These are phyloP conservation scores for Chlorella vulgaris DNA, from an alignment of 139 green algal species.

Conservation along the genomic window DNA sequence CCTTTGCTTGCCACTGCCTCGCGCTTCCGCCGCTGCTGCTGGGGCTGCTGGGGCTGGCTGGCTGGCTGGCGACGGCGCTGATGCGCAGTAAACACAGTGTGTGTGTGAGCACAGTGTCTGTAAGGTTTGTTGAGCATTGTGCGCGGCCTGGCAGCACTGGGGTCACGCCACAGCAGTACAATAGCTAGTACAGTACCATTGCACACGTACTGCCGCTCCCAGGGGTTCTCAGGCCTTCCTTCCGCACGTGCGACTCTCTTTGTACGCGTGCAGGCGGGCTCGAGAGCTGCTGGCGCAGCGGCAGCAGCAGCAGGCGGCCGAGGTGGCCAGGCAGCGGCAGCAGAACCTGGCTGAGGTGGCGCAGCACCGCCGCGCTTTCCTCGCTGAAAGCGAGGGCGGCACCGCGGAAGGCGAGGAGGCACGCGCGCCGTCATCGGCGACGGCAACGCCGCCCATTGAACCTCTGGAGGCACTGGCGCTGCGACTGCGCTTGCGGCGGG, in stretches of 20 bases:
- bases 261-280: neutral
- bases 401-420: too few species aligned
- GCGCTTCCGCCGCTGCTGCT: too few species aligned
- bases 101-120: too few species aligned
- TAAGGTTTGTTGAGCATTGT: too few species aligned
- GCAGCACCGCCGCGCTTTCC: conserved; percentile 23
- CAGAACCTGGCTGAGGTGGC: conserved; percentile 24
- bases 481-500: conserved; percentile 18
- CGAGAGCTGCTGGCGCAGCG: conserved; percentile 30
- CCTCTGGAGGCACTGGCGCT: conserved; percentile 10
- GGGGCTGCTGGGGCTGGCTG: too few species aligned
- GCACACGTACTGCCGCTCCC: too few species aligned
- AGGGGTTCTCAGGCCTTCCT: neutral
- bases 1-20: neutral
- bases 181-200: too few species aligned
- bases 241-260: neutral
- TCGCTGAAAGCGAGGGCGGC: neutral
- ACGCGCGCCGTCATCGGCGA: neutral
- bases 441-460: neutral
- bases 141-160: too few species aligned
- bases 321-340: conserved; percentile 30
- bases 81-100: too few species aligned
- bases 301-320: conserved; percentile 31
- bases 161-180: too few species aligned
- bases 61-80: too few species aligned